Conservation (phyloP, 2,329 filamentous ascomycete species). For the Emmonsia crescens region DNA sequence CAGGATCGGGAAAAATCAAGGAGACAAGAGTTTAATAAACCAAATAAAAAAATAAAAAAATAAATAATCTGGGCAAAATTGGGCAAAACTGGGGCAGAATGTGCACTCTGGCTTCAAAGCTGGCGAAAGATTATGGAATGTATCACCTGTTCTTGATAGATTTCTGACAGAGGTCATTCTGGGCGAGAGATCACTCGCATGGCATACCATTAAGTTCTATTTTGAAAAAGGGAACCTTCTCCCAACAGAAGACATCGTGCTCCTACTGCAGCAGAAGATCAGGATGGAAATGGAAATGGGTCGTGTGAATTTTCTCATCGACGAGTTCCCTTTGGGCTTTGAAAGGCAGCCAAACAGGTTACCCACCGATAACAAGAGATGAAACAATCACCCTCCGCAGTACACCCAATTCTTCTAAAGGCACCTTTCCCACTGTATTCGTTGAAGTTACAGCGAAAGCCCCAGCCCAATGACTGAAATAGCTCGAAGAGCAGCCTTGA, state of each 20-base stretch:
- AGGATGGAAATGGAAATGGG: conserved; percentile 4
- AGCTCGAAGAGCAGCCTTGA: no score
- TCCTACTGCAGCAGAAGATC: conserved; percentile 5
- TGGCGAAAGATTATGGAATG: conserved; percentile 5
- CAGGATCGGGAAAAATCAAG: no score
- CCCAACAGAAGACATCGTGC: conserved; percentile 5
- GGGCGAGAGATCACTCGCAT: not conserved
- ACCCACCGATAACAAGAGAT: no score
- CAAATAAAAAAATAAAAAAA: no score
- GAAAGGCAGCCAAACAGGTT: no score
- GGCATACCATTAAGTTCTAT: not conserved
- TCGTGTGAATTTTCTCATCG: conserved; percentile 6
- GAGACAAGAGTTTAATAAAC: no score
- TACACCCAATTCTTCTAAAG: not conserved
- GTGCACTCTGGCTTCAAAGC: conserved; percentile 5
- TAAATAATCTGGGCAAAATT: no score
- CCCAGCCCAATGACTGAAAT: no score
- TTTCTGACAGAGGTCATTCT: conserved; percentile 6
- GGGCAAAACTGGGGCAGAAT: no score
- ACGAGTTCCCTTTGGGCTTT: conserved; percentile 8
- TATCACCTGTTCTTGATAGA: conserved; percentile 9
- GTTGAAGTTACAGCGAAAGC: no score
- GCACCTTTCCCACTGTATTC: not conserved
- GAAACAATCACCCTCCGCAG: no score
- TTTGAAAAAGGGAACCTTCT: conserved; percentile 1